These are phyloP conservation scores for Penicillium griseofulvum DNA, from an alignment of 2,329 filamentous ascomycete species.

Conservation along the genomic window DNA sequence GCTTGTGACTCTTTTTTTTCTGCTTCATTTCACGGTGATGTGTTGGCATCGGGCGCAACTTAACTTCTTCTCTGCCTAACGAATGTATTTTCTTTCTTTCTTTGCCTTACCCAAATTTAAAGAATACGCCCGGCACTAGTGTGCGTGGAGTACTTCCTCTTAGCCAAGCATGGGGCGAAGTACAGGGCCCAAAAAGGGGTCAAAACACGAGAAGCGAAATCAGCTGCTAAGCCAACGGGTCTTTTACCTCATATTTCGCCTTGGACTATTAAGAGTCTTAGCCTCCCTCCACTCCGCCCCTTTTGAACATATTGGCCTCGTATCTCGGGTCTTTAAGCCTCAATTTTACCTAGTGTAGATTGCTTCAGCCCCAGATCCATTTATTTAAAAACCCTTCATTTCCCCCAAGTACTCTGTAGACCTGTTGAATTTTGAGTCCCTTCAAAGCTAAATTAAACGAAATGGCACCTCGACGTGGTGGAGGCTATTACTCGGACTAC, in stretches of 20 bases:
- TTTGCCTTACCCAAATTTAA: background rate
- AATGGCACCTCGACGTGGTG: constrained; percentile 18
- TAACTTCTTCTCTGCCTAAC: background rate
- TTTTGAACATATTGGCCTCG: background rate
- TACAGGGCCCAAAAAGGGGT: background rate
- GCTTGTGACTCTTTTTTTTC: background rate
- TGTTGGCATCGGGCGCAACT: constrained; percentile 10
- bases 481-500: background rate
- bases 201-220: background rate
- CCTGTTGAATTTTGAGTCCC: background rate
- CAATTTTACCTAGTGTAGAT: background rate
- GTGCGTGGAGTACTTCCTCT: no score
- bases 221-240: background rate
- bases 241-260: background rate
- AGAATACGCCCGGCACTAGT: background rate
- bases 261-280: background rate
- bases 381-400: background rate
- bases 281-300: background rate
- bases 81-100: background rate
- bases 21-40: background rate
- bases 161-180: background rate
- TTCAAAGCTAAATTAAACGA: background rate
- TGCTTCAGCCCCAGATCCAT: background rate
- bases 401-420: background rate
- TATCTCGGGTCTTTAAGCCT: constrained; percentile 1